phyloP scores from a whole-genome alignment of 306 rosid species.

The Lithocarpus polystachyus region DNA sequence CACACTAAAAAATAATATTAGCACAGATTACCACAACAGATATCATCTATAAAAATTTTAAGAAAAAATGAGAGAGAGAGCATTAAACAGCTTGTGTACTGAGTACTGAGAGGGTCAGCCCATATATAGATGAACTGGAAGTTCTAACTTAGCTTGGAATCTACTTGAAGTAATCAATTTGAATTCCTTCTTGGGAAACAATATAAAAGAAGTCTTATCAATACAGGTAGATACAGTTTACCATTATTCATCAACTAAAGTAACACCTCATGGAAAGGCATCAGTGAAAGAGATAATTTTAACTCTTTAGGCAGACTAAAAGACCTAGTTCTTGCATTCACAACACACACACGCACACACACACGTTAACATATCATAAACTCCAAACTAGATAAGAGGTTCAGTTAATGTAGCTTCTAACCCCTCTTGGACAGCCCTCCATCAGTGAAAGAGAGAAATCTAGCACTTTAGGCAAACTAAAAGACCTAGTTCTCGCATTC shows the following conservation, averaged over 20 bases:
- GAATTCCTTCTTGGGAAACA: not conserved
- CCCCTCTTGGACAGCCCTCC: not conserved
- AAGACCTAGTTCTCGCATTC: not conserved
- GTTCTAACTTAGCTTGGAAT: not conserved
- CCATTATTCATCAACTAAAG: not conserved
- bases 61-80: not conserved
- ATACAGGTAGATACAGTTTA: not conserved
- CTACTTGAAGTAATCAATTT: not conserved
- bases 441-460: not conserved
- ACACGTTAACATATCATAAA: conserved; percentile 7
- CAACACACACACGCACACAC: not conserved
- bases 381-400: conserved; percentile 8
- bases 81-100: not conserved
- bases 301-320: not conserved
- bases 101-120: not conserved
- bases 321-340: not conserved
- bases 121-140: not conserved
- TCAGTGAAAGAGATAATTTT: not conserved
- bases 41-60: not conserved
- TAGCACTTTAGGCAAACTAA: not conserved
- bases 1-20: conserved; percentile 4
- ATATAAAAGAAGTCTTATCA: not conserved
- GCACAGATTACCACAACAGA: not conserved
- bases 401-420: not conserved
- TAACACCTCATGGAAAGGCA: not conserved